Evolutionary conservation across 495 filamentous ascomycete genomes (phyloP), one percentile per base, ranked within the genome.

Genomic region (Penicillium malachiteum): DNA sequence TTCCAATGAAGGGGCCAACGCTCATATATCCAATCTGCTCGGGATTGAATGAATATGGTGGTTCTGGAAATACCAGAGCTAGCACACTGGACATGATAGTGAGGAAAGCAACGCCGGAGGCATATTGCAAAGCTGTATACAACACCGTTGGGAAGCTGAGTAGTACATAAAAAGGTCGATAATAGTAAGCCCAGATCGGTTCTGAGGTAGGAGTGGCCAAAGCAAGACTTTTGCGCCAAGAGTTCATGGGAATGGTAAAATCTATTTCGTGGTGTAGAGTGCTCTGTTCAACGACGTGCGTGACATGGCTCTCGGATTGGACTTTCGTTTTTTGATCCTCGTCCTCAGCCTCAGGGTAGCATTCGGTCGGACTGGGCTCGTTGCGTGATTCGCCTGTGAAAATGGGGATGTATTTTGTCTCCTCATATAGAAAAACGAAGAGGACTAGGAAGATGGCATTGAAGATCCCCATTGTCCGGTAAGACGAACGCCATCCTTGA

Each of bases 31-130:
- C 78, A 16, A 80, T 65, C 32, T 71, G 67, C 13, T 66, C 64
- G 3, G 75, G 62, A 7, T 50, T 67, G 57, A 80, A 79, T 7
- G 59, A 57, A 40, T 80, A 80, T 4, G 77, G 76, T 0, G 76
- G 67, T 3, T 64, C 43, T 13, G 69, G 65, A 46, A 78, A 72
- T 18, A 71, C 65, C 2, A 65, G 59, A 1, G 70, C 56, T 7
- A 71, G 18, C 0, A 72, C 67, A 7, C 52, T 71, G 0, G 68
- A 59, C 35, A 71, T 55, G 14, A 78, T 64, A 1, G 69, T 74
- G 1, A 71, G 58, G 68, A 67, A 72, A 17, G 67, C 63, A 0
- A 80, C 62, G 5, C 69, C 67, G 7, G 62, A 58, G 8, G 71
- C 75, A 44, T 73, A 75, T 33, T 74, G 69, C 1, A 80, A 41